Base-by-base conservation (phyloP, 2,329 filamentous ascomycete species). In the Colletotrichum falcatum region DNA sequence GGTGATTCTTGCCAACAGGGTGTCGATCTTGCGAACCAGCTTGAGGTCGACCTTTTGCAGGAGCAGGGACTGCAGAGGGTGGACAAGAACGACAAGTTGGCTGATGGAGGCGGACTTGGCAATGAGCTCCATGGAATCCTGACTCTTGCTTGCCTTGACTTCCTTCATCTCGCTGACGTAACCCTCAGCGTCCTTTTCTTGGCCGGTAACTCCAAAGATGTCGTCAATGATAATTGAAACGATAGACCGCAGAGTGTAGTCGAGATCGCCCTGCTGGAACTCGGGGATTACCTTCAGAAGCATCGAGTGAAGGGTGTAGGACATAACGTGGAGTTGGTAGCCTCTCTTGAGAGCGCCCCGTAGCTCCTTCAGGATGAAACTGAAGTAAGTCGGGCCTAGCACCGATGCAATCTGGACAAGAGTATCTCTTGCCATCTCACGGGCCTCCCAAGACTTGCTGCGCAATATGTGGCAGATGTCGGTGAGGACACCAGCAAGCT, bases 121-220 rank as follows among this genome's bases (percentile, higher is more conserved):
- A 73, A 98, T 87, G 20, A 98, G 85, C 79, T 98, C 95, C 91
- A 98, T 97, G 0, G 96, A 97, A 78, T 99, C 97, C 77, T 95
- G 97, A 78, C 95, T 98, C 85, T 98, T 99, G 85, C 93, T 98
- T 80, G 93, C 96, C 84, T 97, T 98, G 66, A 99, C 92, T 82
- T 99, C 96, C 81, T 97, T 97, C 91, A 97, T 98, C 80, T 95
- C 93, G 78, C 91, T 97, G 66, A 92, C 91, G 79, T 99, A 99
- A 63, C 95, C 96, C 75, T 98, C 94, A 0, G 95, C 95, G 76
- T 99, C 96, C 81, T 99, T 99, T 78, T 99, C 95, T 81, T 97
- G 93, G 2, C 96, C 96, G 42, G 92, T 92, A 7, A 90, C 89
- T 37, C 97, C 97, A 77, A 99, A 99, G 16, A 97, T 96, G 78